phyloP scores from a whole-genome alignment of 2,329 filamentous ascomycete genomes.

The Tolypocladium endophyticum region DNA sequence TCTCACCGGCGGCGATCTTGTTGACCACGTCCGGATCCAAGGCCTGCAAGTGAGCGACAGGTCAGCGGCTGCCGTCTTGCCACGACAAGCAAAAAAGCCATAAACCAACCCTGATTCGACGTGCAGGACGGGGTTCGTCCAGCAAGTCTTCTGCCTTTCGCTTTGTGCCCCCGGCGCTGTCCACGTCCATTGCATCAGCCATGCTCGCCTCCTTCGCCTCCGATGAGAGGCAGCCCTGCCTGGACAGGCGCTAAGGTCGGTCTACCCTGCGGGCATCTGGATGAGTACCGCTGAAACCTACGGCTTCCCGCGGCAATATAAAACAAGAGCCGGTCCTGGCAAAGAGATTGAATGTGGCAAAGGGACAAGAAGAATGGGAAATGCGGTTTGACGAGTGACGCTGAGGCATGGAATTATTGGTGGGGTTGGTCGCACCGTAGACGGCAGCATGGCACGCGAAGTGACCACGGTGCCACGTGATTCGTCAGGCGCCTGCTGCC shows the following conservation, averaged over 20 bases:
- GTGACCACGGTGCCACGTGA: constrained; percentile 8
- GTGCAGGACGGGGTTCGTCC: constrained; percentile 28
- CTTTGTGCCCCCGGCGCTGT: constrained; percentile 31
- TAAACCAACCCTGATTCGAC: constrained; percentile 36
- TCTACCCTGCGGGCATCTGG: background rate
- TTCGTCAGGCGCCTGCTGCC: background rate
- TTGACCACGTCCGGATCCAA: constrained; percentile 91
- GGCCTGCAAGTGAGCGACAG: constrained; percentile 40
- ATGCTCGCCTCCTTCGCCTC: constrained; percentile 9
- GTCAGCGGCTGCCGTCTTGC: background rate
- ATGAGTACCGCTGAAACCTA: background rate
- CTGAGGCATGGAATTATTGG: background rate
- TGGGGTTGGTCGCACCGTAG: background rate
- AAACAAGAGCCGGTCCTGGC: background rate
- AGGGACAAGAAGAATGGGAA: background rate
- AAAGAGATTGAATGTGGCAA: background rate
- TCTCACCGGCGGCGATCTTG: constrained; percentile 96
- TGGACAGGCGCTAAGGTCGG: background rate
- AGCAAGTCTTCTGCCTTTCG: constrained; percentile 33
- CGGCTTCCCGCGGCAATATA: background rate
- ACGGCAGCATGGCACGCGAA: background rate
- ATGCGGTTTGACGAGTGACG: background rate
- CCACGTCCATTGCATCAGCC: constrained; percentile 33
- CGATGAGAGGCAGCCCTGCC: background rate
- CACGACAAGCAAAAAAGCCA: background rate